Evolutionary conservation across 495 filamentous ascomycete species (phyloP).

Genomic region (Entonaema liquescens): DNA sequence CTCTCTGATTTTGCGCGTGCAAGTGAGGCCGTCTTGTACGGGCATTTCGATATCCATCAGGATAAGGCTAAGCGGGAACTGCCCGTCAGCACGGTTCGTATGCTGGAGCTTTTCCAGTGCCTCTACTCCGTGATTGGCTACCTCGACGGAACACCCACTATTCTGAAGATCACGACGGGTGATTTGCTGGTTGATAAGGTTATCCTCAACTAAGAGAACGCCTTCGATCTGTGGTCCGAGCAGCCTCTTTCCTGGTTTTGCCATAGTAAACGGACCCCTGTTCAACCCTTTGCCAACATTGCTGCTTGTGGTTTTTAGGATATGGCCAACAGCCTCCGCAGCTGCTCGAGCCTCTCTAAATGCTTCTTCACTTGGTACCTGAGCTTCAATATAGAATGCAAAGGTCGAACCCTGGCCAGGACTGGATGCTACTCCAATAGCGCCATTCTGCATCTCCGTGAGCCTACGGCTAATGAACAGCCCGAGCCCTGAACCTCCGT

Average conservation of each 20-base stretch:
- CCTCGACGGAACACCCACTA: conserved; percentile 70
- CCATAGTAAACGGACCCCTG: conserved; percentile 35
- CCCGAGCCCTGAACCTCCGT: conserved; percentile 84
- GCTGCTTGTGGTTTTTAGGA: conserved; percentile 23
- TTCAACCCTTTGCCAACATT: conserved; percentile 2
- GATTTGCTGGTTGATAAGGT: conserved; percentile 81
- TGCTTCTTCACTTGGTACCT: conserved; percentile 36
- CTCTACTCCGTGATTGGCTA: conserved; percentile 83
- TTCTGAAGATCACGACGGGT: conserved; percentile 74
- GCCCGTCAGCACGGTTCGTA: conserved; percentile 47
- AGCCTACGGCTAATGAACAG: conserved; percentile 82
- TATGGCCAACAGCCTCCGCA: conserved; percentile 32
- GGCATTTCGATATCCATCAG: conserved; percentile 92
- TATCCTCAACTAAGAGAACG: conserved; percentile 83
- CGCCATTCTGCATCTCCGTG: conserved; percentile 82
- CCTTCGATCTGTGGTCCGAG: conserved; percentile 45
- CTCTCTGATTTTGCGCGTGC: conserved; percentile 72
- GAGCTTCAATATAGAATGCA: conserved; percentile 72
- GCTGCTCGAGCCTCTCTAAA: conserved; percentile 32
- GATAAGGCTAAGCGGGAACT: conserved; percentile 64
- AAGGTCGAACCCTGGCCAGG: conserved; percentile 81
- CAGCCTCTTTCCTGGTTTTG: conserved; percentile 35
- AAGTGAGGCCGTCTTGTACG: conserved; percentile 81
- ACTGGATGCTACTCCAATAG: conserved; percentile 79
- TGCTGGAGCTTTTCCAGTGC: conserved; percentile 64